These are phyloP conservation scores for Blastobotrys robertii DNA, from an alignment of 805 yeast species.

Conservation along the genomic window DNA sequence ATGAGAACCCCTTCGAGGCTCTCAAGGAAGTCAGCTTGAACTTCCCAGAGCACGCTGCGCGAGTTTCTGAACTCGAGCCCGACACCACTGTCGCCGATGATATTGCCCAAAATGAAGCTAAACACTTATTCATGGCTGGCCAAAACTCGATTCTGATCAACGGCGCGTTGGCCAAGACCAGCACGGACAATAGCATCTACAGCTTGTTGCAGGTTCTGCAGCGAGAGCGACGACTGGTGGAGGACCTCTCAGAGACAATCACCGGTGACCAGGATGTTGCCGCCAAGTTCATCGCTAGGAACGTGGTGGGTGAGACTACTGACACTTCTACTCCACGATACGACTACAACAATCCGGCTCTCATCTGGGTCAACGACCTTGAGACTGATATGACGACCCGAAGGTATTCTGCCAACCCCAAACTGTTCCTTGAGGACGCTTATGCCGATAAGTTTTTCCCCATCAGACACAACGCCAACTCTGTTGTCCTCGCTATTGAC, in stretches of 20 bases:
- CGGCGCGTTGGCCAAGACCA: conserved; percentile 48
- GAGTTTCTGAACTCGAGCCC: conserved; percentile 24
- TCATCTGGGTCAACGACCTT: conserved; percentile 70
- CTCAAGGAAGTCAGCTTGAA: conserved; percentile 36
- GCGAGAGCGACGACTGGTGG: conserved; percentile 27
- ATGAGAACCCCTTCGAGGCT: conserved; percentile 28
- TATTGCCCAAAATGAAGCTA: conserved; percentile 15
- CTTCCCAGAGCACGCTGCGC: conserved; percentile 45
- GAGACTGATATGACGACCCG: conserved; percentile 51
- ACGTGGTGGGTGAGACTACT: conserved; percentile 12
- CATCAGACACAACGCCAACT: conserved; percentile 64
- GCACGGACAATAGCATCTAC: conserved; percentile 28
- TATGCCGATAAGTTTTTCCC: conserved; percentile 56
- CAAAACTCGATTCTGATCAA: conserved; percentile 44
- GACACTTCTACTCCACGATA: conserved; percentile 19
- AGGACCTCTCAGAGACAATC: conserved; percentile 7
- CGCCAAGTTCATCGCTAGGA: conserved; percentile 24
- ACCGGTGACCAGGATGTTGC: conserved; percentile 5
- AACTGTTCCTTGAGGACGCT: conserved; percentile 37
- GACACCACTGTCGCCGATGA: conserved; percentile 15
- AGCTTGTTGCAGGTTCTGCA: conserved; percentile 30
- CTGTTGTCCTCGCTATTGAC: conserved; percentile 58
- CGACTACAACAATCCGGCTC: conserved; percentile 29
- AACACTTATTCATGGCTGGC: conserved; percentile 19
- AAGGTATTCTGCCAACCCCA: conserved; percentile 35